Base-by-base conservation (phyloP, 495 filamentous ascomycete genomes). In the Geoglossum glabrum region DNA sequence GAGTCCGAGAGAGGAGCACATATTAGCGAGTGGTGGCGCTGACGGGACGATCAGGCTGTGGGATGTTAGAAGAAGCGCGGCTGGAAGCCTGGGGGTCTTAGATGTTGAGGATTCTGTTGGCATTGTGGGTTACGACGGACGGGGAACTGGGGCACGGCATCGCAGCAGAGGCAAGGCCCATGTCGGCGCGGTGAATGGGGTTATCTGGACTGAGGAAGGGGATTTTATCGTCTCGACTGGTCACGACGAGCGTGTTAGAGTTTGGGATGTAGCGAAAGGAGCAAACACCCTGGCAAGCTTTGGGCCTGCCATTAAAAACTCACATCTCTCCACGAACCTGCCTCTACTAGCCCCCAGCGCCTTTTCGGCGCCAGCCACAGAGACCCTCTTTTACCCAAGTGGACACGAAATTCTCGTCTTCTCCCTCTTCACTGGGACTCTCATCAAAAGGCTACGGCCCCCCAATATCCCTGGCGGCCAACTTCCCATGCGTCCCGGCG, bases 251-350 rank as follows among this genome's bases (percentile, higher is more conserved):
- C 77, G 83, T 9, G 82, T 96, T 51, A 77, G 88, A 2, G 86
- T 93, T 2, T 95, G 89, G 90, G 76, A 92, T 67, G 77, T 83
- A 15, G 71, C 71, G 0, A 85, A 81, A 0, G 87, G 88, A 13
- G 84, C 80, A 8, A 94, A 96, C 63, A 88, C 83, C 0, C 74
- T 94, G 1, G 85, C 79, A 0, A 88, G 80, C 68, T 93, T 93
- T 61, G 87, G 87, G 0, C 85, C 86, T 0, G 73, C 76, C 3
- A 74, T 92, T n/a, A 79, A 78, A 55, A 92, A 92, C 61, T 73
- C 73, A 15, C 76, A 81, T 63, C 70, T 87, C 0, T 79, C 80
- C 25, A 78, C 79, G 49, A 67, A 82, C 9, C 72, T 73, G 25
- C 81, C 87, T 30, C 65, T 86, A 58, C 66, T 81, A 26, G 71